phyloP scores from a whole-genome alignment of 2,329 filamentous ascomycete species.

The Ilyonectria destructans region DNA sequence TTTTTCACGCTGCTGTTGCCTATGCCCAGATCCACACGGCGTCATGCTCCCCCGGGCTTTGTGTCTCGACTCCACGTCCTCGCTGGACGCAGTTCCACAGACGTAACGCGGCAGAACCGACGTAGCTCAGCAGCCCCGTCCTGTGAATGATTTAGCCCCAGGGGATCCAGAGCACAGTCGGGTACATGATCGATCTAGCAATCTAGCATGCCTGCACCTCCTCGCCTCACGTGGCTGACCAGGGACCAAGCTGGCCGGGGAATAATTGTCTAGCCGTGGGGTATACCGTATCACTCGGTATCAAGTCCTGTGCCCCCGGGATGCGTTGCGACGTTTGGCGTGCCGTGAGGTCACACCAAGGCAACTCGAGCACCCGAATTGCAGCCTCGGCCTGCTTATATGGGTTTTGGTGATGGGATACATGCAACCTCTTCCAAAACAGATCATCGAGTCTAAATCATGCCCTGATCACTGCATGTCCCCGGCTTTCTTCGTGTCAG shows the following conservation, averaged over 20 bases:
- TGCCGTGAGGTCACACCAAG: neutral
- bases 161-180: neutral
- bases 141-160: neutral
- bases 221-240: slow-evolving; percentile 24
- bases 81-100: neutral
- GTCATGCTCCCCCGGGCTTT: neutral
- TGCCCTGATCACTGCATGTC: neutral
- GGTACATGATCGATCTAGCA: slow-evolving; percentile 30
- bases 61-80: neutral
- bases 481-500: no score
- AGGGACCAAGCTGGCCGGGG: slow-evolving; percentile 7
- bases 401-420: neutral
- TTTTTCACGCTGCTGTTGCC: neutral
- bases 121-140: slow-evolving; percentile 8
- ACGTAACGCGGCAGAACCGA: slow-evolving; percentile 4
- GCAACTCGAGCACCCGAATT: neutral
- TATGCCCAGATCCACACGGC: neutral
- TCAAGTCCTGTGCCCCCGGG: slow-evolving; percentile 2
- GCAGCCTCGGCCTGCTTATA: neutral
- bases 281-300: slow-evolving; percentile 1
- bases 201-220: slow-evolving; percentile 16
- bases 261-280: neutral
- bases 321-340: slow-evolving; percentile 13
- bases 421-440: neutral
- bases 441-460: neutral